phyloP scores from a whole-genome alignment of 306 rosid genomes.

The Comarum palustre region DNA sequence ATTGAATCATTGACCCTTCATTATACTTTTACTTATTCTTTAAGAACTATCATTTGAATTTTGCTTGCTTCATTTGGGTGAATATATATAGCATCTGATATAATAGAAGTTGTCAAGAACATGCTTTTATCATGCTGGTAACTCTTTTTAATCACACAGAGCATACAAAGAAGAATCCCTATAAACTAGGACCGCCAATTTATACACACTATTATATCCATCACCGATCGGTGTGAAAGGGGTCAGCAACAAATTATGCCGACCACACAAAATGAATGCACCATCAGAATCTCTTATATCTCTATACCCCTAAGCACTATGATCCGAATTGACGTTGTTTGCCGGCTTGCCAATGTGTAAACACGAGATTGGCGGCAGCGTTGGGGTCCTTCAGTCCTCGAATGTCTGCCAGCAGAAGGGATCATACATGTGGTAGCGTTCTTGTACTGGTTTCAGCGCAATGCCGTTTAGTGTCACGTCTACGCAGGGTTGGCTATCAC shows the following conservation, averaged over 20 bases:
- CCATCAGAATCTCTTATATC: conserved; percentile 23
- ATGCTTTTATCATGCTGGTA: conserved; percentile 10
- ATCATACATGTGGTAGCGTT: conserved; percentile 62
- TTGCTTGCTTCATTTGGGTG: conserved; percentile 1
- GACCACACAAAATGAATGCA: conserved; percentile 44
- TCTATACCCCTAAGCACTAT: conserved; percentile 1
- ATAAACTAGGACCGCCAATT: conserved; percentile 35
- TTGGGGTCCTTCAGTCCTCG: conserved; percentile 77
- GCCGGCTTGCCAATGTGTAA: conserved; percentile 85
- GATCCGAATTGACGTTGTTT: conserved; percentile 64
- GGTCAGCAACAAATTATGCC: conserved; percentile 52
- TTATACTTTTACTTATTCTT: not conserved
- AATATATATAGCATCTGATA: not conserved
- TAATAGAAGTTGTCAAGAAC: not conserved
- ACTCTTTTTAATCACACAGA: conserved; percentile 26
- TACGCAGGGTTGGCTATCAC: conserved; percentile 81
- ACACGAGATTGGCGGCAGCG: conserved; percentile 78
- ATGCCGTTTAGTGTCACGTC: conserved; percentile 76
- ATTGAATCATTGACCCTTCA: not conserved
- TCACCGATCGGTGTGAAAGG: conserved; percentile 37
- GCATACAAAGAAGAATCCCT: conserved; percentile 37
- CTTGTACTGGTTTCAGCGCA: conserved; percentile 72
- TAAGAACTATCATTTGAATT: not conserved
- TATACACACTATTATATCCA: conserved; percentile 45
- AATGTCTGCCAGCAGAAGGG: conserved; percentile 96